A percentile compares a stretch with the other conserved stretches of the same genome.
Conservation (phyloP, 2,329 filamentous ascomycete genomes). For the Stagonosporopsis vannaccii region DNA sequence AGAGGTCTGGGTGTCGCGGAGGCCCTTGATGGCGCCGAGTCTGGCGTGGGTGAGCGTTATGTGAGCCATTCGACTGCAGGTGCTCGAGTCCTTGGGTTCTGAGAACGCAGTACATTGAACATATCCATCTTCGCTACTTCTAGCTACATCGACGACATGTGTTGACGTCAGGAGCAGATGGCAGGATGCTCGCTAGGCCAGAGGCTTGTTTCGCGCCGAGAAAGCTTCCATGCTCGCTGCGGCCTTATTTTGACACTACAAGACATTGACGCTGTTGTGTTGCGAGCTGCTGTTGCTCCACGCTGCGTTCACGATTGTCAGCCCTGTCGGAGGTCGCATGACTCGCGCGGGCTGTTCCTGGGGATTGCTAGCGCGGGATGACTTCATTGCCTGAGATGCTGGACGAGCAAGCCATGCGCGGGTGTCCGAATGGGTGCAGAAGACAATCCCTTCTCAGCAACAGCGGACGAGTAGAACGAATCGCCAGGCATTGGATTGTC, state of each 20-base stretch:
- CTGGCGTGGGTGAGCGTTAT: slow-evolving; percentile 14
- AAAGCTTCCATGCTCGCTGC: not conserved
- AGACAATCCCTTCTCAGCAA: not conserved
- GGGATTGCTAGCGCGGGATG: slow-evolving; percentile 31
- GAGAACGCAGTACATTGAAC: not conserved
- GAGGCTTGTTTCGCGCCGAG: not conserved
- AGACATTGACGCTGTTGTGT: not conserved
- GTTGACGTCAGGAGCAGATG: slow-evolving; percentile 18
- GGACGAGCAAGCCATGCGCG: slow-evolving; percentile 20
- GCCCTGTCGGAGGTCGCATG: slow-evolving; percentile 18
- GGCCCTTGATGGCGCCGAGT: slow-evolving; percentile 20
- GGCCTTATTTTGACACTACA: not conserved
- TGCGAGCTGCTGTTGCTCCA: not conserved
- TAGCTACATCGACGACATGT: slow-evolving; percentile 8
- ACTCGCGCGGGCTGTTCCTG: slow-evolving; percentile 40
- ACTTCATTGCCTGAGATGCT: slow-evolving; percentile 18
- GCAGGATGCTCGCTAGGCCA: not conserved
- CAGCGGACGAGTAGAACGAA: not conserved
- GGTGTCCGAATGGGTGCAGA: not conserved
- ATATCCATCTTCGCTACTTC: not conserved
- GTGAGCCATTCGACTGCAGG: slow-evolving; percentile 4
- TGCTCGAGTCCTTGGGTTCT: not conserved
- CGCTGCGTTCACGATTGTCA: not conserved
- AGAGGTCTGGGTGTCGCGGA: slow-evolving; percentile 8
- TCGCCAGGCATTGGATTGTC: not conserved